These are phyloP conservation scores for Paragyromitra xinjiangensis DNA, from an alignment of 495 filamentous ascomycete species.

Conservation along the genomic window DNA sequence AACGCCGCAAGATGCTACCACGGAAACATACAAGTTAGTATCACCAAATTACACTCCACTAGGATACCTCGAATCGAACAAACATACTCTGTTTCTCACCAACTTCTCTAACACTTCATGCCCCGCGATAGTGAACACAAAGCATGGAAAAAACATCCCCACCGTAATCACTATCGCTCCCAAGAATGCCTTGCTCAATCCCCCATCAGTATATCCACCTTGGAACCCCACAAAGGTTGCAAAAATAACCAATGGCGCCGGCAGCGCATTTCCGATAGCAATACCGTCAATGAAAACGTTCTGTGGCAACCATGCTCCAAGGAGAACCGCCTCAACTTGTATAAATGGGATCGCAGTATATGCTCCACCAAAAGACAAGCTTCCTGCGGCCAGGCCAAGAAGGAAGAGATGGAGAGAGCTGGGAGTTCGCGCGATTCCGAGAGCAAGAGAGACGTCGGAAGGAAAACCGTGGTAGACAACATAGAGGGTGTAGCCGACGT, in stretches of 20 bases:
- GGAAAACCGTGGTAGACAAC: constrained; percentile 58
- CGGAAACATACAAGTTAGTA: background rate
- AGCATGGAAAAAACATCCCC: constrained; percentile 60
- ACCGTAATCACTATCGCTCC: constrained; percentile 59
- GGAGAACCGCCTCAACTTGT: constrained; percentile 60
- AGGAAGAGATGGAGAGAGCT: constrained; percentile 58
- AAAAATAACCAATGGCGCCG: constrained; percentile 60
- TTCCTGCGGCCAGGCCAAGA: constrained; percentile 59
- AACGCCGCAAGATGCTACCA: constrained; percentile 54
- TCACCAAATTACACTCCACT: background rate
- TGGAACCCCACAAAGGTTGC: constrained; percentile 60
- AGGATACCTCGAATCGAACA: background rate
- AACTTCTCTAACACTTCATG: constrained; percentile 58
- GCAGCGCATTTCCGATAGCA: constrained; percentile 59
- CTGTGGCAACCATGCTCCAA: constrained; percentile 58
- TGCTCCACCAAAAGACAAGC: constrained; percentile 59
- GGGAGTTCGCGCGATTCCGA: constrained; percentile 59
- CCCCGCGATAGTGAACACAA: constrained; percentile 59
- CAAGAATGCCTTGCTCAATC: constrained; percentile 56
- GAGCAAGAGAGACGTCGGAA: constrained; percentile 58
- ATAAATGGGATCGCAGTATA: constrained; percentile 61
- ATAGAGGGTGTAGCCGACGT: constrained; percentile 58
- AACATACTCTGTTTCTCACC: constrained; percentile 58
- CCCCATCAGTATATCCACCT: constrained; percentile 55
- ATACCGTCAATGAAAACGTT: constrained; percentile 60